These are phyloP conservation scores for Raphanus raphanistrum DNA, from an alignment of 345 rosid genomes.

Conservation along the genomic window DNA sequence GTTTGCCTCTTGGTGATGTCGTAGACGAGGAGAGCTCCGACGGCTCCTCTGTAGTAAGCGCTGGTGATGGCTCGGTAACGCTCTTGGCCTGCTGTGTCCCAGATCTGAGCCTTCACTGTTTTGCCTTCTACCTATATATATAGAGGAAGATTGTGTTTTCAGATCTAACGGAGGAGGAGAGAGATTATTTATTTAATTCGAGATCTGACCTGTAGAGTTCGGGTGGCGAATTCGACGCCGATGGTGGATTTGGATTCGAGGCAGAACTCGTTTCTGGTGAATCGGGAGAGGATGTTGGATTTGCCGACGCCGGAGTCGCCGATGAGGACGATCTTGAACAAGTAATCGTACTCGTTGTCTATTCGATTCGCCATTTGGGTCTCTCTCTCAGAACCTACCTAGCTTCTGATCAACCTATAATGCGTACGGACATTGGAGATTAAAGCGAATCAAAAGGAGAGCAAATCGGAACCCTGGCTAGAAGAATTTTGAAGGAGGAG, in stretches of 20 bases:
- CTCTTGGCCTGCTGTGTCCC: constrained; percentile 93
- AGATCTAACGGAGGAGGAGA: constrained; percentile 8
- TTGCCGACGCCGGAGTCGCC: constrained; percentile 84
- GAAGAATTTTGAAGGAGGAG: background rate
- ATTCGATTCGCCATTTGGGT: constrained; percentile 50
- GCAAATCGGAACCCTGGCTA: background rate
- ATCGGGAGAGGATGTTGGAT: constrained; percentile 74
- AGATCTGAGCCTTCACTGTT: constrained; percentile 80
- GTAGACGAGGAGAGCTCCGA: constrained; percentile 76
- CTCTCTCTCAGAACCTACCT: background rate
- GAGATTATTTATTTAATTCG: too few species aligned
- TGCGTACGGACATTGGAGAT: background rate
- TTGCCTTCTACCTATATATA: constrained; percentile 64
- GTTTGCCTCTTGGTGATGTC: constrained; percentile 81
- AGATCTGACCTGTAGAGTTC: constrained; percentile 46
- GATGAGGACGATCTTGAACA: constrained; percentile 75
- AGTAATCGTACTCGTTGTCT: constrained; percentile 66
- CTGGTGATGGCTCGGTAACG: constrained; percentile 74
- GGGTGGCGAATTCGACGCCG: constrained; percentile 75
- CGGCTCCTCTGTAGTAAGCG: constrained; percentile 82
- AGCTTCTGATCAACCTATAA: constrained; percentile 27
- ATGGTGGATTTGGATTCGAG: constrained; percentile 76
- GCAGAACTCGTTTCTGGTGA: constrained; percentile 68
- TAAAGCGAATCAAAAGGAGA: background rate
- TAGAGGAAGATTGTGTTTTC: background rate